Base-by-base conservation (phyloP, 1,139 yeast genomes). In the Yamadazyma spencermartinsiae region DNA sequence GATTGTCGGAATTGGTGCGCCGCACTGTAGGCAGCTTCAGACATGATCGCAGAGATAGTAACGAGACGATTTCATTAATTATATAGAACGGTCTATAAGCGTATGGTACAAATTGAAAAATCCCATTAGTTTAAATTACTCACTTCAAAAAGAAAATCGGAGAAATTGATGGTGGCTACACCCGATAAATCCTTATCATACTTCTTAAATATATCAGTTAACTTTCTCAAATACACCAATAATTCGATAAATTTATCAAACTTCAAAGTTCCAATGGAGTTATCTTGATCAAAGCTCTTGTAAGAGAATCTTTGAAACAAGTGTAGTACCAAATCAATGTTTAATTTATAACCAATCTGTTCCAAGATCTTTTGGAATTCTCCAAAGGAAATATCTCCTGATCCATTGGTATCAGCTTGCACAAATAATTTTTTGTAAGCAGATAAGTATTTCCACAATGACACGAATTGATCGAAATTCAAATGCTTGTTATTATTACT, bases 201-300 rank as follows among this genome's bases (percentile, higher is more conserved):
- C 55, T 81, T 82, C 55, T 86, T 84, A 66, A 87, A 87, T 6
- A 82, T 72, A 54, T 85, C 90, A 1, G 95, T 86, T 49, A 86
- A 74, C 46, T 86, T 78, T 58, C 88, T 73, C 51, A 87, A 66
- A 72, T 86, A 84, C 24, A 86, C 86, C 49, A 88, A 72, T 40
- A 86, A 73, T 55, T 87, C 95, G 32, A 87, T 89, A 60, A 87
- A 87, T 57, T 81, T 75, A 60, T 88, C 96, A 58, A 87, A 88
- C 45, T 85, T 81, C 58, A 87, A 68, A 46, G 77, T 82, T 16
- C 81, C 82, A 46, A 76, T 65, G 4, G 58, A 44, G 14, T 59
- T 56, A 32, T 52, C 54, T 49, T 43, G 67, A 48, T 54, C 65
- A 54, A 44, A 58, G 49, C 51, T 72, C 60, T 65, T 66, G 42